Evolutionary conservation across 441 rosid genomes (phyloP).

Genomic region (Arabidopsis hybrid): DNA sequence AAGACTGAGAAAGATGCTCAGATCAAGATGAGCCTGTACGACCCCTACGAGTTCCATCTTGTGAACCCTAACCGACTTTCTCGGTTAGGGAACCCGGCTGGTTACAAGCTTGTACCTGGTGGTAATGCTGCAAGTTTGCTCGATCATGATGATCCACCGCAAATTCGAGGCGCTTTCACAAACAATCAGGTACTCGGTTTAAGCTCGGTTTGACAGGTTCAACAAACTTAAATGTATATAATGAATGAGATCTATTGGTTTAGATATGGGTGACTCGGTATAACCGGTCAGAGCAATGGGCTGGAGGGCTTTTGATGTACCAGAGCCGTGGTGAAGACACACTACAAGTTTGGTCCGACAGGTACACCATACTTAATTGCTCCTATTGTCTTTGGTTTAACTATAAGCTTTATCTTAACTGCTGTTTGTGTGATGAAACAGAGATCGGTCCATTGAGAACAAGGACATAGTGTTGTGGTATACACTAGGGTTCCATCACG

Average conservation of each 20-base stretch:
- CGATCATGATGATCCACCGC: constrained; percentile 48
- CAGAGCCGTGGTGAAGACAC: background rate
- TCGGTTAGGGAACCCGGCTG: no score
- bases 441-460: constrained; percentile 52
- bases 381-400: background rate
- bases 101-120: no score
- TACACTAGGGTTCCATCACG: constrained; percentile 56
- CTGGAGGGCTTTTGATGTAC: constrained; percentile 20
- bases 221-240: background rate
- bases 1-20: no score
- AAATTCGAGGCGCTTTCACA: constrained; percentile 53
- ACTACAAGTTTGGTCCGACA: background rate
- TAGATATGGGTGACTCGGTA: constrained; percentile 64
- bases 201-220: background rate
- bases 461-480: constrained; percentile 54
- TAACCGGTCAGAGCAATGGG: constrained; percentile 62
- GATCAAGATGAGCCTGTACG: no score
- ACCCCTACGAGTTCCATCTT: no score
- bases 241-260: background rate
- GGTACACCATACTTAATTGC: background rate
- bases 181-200: constrained; percentile 34
- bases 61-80: no score
- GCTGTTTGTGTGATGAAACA: constrained; percentile 16
- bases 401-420: background rate
- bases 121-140: no score